Evolutionary conservation across 1,284 basidiomycete genomes (phyloP), one percentile per base, ranked within the genome.

Genomic region (Puccinia novopanici): DNA sequence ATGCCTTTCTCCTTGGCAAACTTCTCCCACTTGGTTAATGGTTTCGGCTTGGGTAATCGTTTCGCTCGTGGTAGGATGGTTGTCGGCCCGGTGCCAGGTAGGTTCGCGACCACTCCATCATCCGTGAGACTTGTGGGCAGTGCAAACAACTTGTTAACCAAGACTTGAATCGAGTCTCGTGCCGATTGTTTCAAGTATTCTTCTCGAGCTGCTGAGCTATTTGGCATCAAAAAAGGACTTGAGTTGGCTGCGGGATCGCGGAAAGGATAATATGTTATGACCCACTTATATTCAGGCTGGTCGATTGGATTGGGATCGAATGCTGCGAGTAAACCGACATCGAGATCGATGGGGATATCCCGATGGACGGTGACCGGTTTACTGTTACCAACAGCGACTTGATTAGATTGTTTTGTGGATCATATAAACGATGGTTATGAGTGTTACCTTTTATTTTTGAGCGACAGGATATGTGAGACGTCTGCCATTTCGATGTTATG

Each of bases 1-100:
- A 99, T 99, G 45, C 97, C 97, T 88, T 98, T 98, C 61, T 92
- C 91, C 80, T 91, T 91, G 19, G 96, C 96, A 84, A 98, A 99
- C 82, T 91, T 89, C 88, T 98, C 93, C 97, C 97, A 99, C 86
- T 98, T 99, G 19, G 96, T 98, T 70, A 90, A 90, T 4, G 92
- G 91, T 87, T 96, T 97, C 4, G 92, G 91, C 85, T 95, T 95
- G 0, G 96, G 96, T 34, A 98, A 88, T 0, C 92, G 92, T 86
- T 99, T 99, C 63, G 95, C 90, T 48, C 96, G 90, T 0, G 96
- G 96, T 0, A 98, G 89, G 67, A 88, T 87, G 50, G 91, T 93
- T 6, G 88, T 90, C 6, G 93, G 91, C 1, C 90, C 86, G 10
- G 24, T 82, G 17, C 81, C 45, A 0, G 96, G 95, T 3, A 98